Conservation (phyloP, 208 protist genomes). For the Leishmania turanica region DNA sequence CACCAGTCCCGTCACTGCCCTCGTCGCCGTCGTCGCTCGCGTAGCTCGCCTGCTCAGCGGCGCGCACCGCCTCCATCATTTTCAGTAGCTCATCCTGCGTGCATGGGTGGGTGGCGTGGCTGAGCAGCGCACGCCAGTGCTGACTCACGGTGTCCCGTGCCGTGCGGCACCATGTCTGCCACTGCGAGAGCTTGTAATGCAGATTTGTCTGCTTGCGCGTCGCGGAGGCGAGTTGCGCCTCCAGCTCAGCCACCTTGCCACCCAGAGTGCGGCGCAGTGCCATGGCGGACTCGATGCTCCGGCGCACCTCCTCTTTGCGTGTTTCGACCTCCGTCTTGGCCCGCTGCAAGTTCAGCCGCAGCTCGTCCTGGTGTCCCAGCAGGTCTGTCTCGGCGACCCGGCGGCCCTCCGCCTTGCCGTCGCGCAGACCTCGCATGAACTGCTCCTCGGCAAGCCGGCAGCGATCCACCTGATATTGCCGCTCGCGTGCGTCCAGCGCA, state of each 20-base stretch:
- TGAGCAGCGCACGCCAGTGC: slow-evolving; percentile 37
- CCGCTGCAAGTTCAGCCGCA: slow-evolving; percentile 59
- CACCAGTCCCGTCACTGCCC: slow-evolving; percentile 11
- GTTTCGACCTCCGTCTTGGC: slow-evolving; percentile 49
- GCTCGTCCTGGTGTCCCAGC: slow-evolving; percentile 50
- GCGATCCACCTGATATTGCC: slow-evolving; percentile 49
- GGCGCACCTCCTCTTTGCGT: slow-evolving; percentile 58
- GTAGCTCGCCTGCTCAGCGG: slow-evolving; percentile 28
- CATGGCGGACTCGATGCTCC: slow-evolving; percentile 52
- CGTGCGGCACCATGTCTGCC: slow-evolving; percentile 28
- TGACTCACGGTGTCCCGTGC: slow-evolving; percentile 33
- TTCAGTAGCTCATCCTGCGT: slow-evolving; percentile 25
- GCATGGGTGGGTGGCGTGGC: slow-evolving; percentile 38
- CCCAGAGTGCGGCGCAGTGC: slow-evolving; percentile 39
- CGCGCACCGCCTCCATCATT: slow-evolving; percentile 31
- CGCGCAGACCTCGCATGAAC: slow-evolving; percentile 50
- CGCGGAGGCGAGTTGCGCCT: slow-evolving; percentile 21
- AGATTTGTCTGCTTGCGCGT: slow-evolving; percentile 31
- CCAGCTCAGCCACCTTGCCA: slow-evolving; percentile 24
- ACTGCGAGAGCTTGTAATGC: slow-evolving; percentile 22
- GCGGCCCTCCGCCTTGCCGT: slow-evolving; percentile 55
- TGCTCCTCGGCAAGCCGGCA: slow-evolving; percentile 58
- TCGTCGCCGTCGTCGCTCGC: slow-evolving; percentile 1
- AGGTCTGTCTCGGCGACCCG: slow-evolving; percentile 45
- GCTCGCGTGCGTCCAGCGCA: slow-evolving; percentile 62